Base-by-base conservation (phyloP, 1,139 yeast genomes). In the Blastobotrys malaysiensis region DNA sequence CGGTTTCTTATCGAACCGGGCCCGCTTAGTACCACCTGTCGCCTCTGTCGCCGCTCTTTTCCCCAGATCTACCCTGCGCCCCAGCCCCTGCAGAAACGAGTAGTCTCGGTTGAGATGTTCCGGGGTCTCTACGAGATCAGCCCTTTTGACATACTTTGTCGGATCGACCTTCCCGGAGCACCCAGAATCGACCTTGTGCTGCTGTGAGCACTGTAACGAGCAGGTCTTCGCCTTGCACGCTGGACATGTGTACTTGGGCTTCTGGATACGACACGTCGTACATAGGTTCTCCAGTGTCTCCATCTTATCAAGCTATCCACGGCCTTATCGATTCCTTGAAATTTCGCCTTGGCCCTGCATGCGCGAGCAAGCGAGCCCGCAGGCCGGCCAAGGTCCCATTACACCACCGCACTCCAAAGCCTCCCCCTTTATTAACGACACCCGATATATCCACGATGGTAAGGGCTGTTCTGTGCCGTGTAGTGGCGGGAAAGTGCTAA, bases 191-290 rank as follows among this genome's bases (percentile, higher is more conserved):
- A 63, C 65, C 69, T 90, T 89, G 66, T 91, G 98, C 36, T 75
- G 66, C 58, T 80, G 81, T 21, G 86, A 88, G 70, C 97, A 91
- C 4, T 64, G 76, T 13, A 87, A 67, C 0, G 88, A 82, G 67
- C 98, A 91, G 0, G 95, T 85, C 55, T 73, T 76, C 14, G 74
- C 68, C 7, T 72, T 73, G 66, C 98, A 91, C 9, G 86, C 84
- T 0, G 98, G 97, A 67, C 98, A 91, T n/a, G 78, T 83, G 67
- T 91, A 91, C 65, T 84, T 87, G 55, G 76, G 59, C 13, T 50
- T 50, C 51, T 63, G 56, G 53, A 48, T 20, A 19, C 48, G 56
- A 50, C 63, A 60, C 21, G 57, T 55, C n/a, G 57, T 27, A 45
- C 63, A 60, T 6, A 50, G 18, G 13, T 48, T 5, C 5, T 22